phyloP scores from a whole-genome alignment of 495 filamentous ascomycete species.

The Penicillium paxilli region DNA sequence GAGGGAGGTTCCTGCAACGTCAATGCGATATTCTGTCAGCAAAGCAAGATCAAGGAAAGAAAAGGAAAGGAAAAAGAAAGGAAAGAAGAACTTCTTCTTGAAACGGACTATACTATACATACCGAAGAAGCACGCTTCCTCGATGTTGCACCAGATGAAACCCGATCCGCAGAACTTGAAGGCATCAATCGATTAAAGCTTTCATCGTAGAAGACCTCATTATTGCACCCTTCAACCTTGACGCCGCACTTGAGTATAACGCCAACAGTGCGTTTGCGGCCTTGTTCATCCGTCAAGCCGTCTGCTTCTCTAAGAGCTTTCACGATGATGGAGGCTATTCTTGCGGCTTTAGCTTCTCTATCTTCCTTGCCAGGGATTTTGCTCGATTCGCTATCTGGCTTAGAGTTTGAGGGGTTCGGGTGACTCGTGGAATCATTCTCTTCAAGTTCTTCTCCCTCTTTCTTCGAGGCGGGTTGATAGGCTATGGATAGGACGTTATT shows the following conservation, averaged over 20 bases:
- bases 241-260: neutral
- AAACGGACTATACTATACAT: no score
- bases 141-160: neutral
- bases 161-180: neutral
- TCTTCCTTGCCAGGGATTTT: neutral
- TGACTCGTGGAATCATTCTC: no score
- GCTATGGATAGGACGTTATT: conserved; percentile 33
- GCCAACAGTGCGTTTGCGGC: neutral
- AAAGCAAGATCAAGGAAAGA: neutral
- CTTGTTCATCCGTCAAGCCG: conserved; percentile 5
- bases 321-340: conserved; percentile 10
- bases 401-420: neutral
- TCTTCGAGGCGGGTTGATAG: conserved; percentile 6
- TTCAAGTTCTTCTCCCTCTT: no score
- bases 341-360: neutral
- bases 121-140: neutral
- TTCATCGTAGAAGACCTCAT: neutral
- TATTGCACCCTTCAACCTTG: neutral
- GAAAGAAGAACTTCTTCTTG: no score
- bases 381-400: neutral
- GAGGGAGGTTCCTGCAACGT: neutral
- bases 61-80: neutral
- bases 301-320: conserved; percentile 7
- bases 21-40: neutral
- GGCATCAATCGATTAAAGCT: neutral